Evolutionary conservation across 192 early-diverging fungal genomes (phyloP).

Genomic region (Globomyces pollinis-pini): DNA sequence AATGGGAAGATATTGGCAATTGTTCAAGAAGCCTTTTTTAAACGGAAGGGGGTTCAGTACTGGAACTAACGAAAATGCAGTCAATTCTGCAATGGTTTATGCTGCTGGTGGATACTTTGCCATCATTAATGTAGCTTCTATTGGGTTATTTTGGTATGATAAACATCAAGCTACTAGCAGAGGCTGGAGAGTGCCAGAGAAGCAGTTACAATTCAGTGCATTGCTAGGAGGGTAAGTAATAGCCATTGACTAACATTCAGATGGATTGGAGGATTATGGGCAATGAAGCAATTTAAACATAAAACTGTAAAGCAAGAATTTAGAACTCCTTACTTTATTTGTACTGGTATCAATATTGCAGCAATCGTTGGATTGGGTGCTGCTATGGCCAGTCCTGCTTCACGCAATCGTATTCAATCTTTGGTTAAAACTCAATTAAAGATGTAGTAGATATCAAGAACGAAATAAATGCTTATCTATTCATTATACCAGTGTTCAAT

Average conservation of each 20-base stretch:
- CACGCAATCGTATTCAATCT: no score
- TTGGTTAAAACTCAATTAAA: no score
- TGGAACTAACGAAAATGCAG: no score
- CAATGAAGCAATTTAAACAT: constrained; percentile 44
- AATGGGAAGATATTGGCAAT: no score
- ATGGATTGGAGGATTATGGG: constrained; percentile 44
- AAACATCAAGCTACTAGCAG: constrained; percentile 38
- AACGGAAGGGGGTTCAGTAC: no score
- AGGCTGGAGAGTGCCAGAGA: constrained; percentile 46
- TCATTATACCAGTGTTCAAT: no score
- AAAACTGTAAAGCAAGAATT: constrained; percentile 49
- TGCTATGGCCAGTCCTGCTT: no score
- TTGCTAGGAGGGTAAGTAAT: constrained; percentile 44
- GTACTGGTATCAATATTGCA: neutral
- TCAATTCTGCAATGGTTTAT: no score
- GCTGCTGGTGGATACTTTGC: constrained; percentile 20
- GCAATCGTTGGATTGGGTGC: neutral
- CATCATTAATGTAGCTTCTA: constrained; percentile 30
- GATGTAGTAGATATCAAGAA: no score
- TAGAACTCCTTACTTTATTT: constrained; percentile 31
- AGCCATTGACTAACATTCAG: no score
- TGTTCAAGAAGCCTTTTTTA: no score
- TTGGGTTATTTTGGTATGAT: constrained; percentile 46
- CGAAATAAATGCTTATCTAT: no score
- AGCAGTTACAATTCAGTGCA: constrained; percentile 39